Percentiles rank a stretch among this genome's conserved stretches.
Conservation (phyloP, 352 stramenopile genomes). For the Globisporangium paroecandrum region DNA sequence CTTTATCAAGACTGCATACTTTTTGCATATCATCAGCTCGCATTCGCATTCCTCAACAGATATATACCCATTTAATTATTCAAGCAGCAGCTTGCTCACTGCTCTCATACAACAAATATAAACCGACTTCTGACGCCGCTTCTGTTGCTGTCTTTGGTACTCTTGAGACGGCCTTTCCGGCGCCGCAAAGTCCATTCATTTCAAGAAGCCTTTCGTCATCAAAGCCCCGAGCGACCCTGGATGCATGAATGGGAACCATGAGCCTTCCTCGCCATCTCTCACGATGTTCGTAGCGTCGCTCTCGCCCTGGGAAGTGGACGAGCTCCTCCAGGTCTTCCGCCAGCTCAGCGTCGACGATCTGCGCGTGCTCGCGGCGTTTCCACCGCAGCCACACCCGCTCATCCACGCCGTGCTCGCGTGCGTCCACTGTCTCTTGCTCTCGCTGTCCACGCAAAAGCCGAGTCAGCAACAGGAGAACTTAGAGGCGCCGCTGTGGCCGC, state of each 20-base stretch:
- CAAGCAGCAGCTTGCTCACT: background rate
- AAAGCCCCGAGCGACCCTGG: background rate
- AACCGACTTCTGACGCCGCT: background rate
- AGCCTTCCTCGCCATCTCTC: background rate
- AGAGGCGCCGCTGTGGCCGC: conserved; percentile 37
- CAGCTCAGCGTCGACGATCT: conserved; percentile 42
- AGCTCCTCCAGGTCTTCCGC: conserved; percentile 23
- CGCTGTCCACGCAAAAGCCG: conserved; percentile 22
- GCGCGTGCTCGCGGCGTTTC: conserved; percentile 35
- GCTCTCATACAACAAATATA: background rate
- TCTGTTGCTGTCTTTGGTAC: background rate
- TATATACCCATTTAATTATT: background rate
- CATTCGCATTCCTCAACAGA: background rate
- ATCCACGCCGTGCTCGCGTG: conserved; percentile 34
- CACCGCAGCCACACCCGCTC: conserved; percentile 37
- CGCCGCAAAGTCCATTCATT: background rate
- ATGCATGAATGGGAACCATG: conserved; percentile 8
- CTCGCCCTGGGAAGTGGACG: background rate
- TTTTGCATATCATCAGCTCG: background rate
- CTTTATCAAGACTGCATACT: background rate
- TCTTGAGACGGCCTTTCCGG: background rate
- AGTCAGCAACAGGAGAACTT: conserved; percentile 11
- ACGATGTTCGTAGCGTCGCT: background rate
- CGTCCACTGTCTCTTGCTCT: conserved; percentile 43
- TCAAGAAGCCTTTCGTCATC: background rate